Evolutionary conservation across 2,329 filamentous ascomycete genomes (phyloP), one percentile per base, ranked within the genome.

Genomic region (Zymoseptoria passerinii): DNA sequence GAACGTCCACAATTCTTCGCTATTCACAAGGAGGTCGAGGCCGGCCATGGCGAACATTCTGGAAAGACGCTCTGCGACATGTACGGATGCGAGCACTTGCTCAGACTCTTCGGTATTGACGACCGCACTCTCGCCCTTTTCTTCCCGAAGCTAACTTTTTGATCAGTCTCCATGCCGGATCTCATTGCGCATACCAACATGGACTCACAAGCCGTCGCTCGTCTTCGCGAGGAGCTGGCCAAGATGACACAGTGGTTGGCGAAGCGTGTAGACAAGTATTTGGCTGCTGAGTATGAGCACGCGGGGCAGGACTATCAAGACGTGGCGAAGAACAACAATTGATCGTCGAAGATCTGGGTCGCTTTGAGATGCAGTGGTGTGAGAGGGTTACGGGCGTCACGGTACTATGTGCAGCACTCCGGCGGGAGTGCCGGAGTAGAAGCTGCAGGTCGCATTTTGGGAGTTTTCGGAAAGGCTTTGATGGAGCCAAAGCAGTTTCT

Each of bases 141-240:
- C 23, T 23, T 23, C 23, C 4, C 23, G 23, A 23, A 23, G 53
- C 58, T 63, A 53, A 59, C 53, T 51, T 28, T 5, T 50, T 53
- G 53, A 48, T 8, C 66, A 96, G 92, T 95, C 3, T 88, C 88
- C 1, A 85, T 97, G 66, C 92, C 94, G 0, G 94, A 99, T 71
- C 84, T 97, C 48, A 86, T 97, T 62, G 92, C 92, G 3, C 94
- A 99, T 73, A 99, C 94, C 55, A 97, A 97, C 75, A 96, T 99
- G 91, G 94, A 97, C 70, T 81, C 87, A 55, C 91, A 95, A 72
- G 92, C 91, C 2, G 90, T 96, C 49, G 88, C 87, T 62, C 88
- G 91, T 52, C 83, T 97, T 27, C 87, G 91, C 10, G 90, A 96
- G 68, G 94, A 99, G 72, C 81, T 99, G 16, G 82, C 84, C 65